Conservation (phyloP, 1,139 yeast species). For the Saccharomyces hybrid region DNA sequence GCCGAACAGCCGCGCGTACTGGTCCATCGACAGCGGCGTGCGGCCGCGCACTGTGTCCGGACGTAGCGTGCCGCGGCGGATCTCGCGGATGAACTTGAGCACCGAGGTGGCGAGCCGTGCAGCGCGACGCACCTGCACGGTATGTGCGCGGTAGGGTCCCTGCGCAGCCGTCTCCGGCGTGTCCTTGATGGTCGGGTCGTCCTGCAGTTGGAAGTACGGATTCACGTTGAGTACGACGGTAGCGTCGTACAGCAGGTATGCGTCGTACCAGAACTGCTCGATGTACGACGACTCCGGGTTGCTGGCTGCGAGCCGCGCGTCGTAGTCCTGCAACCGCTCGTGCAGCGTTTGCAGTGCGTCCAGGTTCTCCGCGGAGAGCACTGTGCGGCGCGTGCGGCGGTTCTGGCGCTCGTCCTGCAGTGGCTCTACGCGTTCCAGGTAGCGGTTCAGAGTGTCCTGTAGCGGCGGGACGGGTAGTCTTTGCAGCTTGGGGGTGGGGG, state of each 20-base stretch:
- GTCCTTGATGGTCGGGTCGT: conserved; percentile 70
- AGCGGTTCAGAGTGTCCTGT: conserved; percentile 44
- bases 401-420: conserved; percentile 67
- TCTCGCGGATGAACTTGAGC: conserved; percentile 65
- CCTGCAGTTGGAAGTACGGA: conserved; percentile 78
- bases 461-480: conserved; percentile 66
- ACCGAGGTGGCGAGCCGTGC: conserved; percentile 68
- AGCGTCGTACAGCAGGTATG: conserved; percentile 75
- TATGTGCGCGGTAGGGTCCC: conserved; percentile 21
- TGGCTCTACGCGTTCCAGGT: conserved; percentile 60
- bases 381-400: conserved; percentile 48
- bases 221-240: conserved; percentile 80
- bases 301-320: conserved; percentile 52
- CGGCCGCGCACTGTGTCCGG: conserved; percentile 60
- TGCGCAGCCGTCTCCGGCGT: conserved; percentile 22
- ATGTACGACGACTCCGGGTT: conserved; percentile 69
- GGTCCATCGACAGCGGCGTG: conserved; percentile 77
- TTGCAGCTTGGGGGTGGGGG: conserved; percentile 1
- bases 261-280: conserved; percentile 87
- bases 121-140: conserved; percentile 61
- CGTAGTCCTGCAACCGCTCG: conserved; percentile 24
- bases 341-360: conserved; percentile 33
- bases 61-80: conserved; percentile 63
- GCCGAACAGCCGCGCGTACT: conserved; percentile 74
- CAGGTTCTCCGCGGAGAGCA: conserved; percentile 49